Percentiles rank a stretch among this genome's conserved stretches.
phyloP scores from a whole-genome alignment of 208 protist species.

The Trypanosomatidae sp. region DNA sequence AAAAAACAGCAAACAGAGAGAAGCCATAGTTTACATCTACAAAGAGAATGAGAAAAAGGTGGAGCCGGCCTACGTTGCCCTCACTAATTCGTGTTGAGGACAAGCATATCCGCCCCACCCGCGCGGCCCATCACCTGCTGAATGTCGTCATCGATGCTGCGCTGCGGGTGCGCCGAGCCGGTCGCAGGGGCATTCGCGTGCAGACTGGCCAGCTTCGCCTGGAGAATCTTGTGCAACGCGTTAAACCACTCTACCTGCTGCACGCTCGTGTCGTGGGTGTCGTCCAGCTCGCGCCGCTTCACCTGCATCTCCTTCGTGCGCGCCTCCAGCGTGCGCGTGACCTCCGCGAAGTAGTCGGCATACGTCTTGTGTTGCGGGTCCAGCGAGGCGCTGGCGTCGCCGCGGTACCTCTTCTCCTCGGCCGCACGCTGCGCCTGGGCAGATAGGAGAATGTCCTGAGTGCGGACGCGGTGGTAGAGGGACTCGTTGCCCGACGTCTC shows the following conservation, averaged over 20 bases:
- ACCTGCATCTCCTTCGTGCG: slow-evolving; percentile 72
- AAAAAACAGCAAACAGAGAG: too few species aligned
- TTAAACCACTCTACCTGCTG: slow-evolving; percentile 82
- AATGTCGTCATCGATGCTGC: slow-evolving; percentile 37
- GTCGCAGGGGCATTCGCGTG: slow-evolving; percentile 4
- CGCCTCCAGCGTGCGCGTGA: slow-evolving; percentile 50
- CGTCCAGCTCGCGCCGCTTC: slow-evolving; percentile 77
- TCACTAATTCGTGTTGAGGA: slow-evolving; percentile 52
- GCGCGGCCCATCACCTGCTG: slow-evolving; percentile 39
- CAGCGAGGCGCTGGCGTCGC: slow-evolving; percentile 27
- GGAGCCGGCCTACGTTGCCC: background rate
- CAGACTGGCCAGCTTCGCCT: slow-evolving; percentile 29
- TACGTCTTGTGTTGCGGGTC: slow-evolving; percentile 72
- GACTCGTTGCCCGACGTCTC: slow-evolving; percentile 75
- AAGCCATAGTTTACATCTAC: slow-evolving; percentile 15
- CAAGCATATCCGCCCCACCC: slow-evolving; percentile 57
- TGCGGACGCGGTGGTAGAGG: slow-evolving; percentile 81
- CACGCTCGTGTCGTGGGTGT: slow-evolving; percentile 74
- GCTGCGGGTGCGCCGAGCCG: background rate
- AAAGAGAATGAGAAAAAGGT: background rate
- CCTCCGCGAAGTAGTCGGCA: slow-evolving; percentile 43
- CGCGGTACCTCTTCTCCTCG: slow-evolving; percentile 54
- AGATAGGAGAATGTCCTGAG: slow-evolving; percentile 55
- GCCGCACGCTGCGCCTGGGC: slow-evolving; percentile 52
- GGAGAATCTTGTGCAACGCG: slow-evolving; percentile 33